phyloP scores from a whole-genome alignment of 2,329 filamentous ascomycete species.

The Calonectria pseudoturangicola region DNA sequence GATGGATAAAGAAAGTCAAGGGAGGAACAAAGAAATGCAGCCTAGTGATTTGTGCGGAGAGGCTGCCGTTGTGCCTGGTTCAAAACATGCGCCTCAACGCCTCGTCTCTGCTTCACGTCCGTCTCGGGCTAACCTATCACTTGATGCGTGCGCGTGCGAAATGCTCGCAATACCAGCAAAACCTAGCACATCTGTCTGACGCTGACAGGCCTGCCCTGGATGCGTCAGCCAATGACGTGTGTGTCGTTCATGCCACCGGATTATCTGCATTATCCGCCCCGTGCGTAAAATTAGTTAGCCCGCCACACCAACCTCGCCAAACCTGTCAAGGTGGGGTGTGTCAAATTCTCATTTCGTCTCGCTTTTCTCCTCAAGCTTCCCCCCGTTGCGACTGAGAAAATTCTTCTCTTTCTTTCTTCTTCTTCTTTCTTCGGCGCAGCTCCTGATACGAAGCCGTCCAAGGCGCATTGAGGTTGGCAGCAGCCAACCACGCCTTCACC shows the following conservation, averaged over 20 bases:
- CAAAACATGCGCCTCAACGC: constrained; percentile 36
- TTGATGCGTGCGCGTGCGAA: constrained; percentile 38
- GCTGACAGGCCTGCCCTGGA: constrained; percentile 7
- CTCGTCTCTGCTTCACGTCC: constrained; percentile 24
- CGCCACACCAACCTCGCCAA: constrained; percentile 53
- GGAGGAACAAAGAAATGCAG: constrained; percentile 7
- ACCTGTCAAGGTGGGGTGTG: constrained; percentile 51
- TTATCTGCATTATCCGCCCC: constrained; percentile 40
- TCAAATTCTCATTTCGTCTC: constrained; percentile 58
- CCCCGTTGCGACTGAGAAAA: constrained; percentile 48
- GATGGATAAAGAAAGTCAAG: constrained; percentile 22
- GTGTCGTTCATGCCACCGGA: constrained; percentile 39
- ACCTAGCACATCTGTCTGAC: constrained; percentile 24
- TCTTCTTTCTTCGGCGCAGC: constrained; percentile 48
- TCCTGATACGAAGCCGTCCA: constrained; percentile 54
- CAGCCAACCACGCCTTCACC: constrained; percentile 62
- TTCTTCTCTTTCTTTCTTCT: constrained; percentile 41
- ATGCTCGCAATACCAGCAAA: constrained; percentile 27
- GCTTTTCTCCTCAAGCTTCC: constrained; percentile 47
- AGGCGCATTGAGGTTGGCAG: constrained; percentile 63
- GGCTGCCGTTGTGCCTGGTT: constrained; percentile 32
- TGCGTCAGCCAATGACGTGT: constrained; percentile 53
- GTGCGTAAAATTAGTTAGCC: constrained; percentile 39
- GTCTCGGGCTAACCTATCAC: constrained; percentile 37
- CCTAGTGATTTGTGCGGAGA: constrained; percentile 18